Conservation (phyloP, 305 asterid genomes). For the Lippia alba region DNA sequence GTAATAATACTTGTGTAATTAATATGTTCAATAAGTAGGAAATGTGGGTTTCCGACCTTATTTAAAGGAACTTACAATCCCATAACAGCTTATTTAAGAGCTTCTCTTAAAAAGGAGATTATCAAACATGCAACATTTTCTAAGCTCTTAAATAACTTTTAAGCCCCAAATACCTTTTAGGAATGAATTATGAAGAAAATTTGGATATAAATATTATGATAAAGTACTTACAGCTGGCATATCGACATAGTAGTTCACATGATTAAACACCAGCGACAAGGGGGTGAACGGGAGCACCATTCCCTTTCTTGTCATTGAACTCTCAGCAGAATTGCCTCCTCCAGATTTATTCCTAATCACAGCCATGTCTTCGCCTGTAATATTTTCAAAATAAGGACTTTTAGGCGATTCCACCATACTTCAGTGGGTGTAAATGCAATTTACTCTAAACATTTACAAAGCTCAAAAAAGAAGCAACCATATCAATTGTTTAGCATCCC, state of each 20-base stretch:
- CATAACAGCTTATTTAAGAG: too few relatives aligned
- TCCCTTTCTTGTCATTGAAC: conserved; percentile 53
- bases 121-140: too few relatives aligned
- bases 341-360: conserved; percentile 39
- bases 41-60: too few relatives aligned
- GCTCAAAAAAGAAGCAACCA: background rate
- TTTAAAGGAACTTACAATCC: too few relatives aligned
- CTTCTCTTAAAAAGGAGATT: too few relatives aligned
- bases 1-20: too few relatives aligned
- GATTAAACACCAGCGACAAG: conserved; percentile 77
- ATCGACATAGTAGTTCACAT: conserved; percentile 85
- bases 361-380: conserved; percentile 55
- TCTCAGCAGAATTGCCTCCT: conserved; percentile 38
- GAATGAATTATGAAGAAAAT: background rate
- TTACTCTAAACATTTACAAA: background rate
- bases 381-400: background rate
- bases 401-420: too few relatives aligned
- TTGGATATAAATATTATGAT: conserved; percentile 11
- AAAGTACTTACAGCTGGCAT: conserved; percentile 86
- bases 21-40: too few relatives aligned
- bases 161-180: too few relatives aligned
- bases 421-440: too few relatives aligned
- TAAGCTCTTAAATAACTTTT: too few relatives aligned
- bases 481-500: conserved; percentile 3
- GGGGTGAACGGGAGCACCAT: conserved; percentile 97